Percentiles rank a stretch among this genome's conserved stretches.
Evolutionary conservation across 2,329 filamentous ascomycete species (phyloP).

Genomic region (Diaporthe sp.): DNA sequence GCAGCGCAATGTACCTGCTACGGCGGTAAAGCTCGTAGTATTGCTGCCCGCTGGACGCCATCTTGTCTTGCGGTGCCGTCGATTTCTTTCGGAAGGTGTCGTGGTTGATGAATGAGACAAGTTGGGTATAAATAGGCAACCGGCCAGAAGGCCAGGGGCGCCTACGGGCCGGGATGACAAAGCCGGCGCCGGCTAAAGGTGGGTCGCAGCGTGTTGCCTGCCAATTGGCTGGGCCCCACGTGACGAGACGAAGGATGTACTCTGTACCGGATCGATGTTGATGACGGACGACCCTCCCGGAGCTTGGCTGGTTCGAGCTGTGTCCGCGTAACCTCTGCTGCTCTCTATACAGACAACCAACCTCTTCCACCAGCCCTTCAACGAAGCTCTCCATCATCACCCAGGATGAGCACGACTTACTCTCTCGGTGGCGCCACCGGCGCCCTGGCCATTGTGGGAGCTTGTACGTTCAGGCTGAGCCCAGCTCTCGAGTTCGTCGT

Average conservation of each 20-base stretch:
- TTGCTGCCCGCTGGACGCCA: conserved; percentile 67
- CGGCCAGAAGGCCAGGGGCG: conserved; percentile 7
- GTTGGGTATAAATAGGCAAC: conserved; percentile 24
- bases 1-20: conserved; percentile 81
- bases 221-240: conserved; percentile 8
- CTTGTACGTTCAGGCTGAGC: conserved; percentile 73
- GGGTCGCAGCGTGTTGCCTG: background rate
- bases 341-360: conserved; percentile 23
- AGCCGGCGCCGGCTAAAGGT: conserved; percentile 24
- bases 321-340: conserved; percentile 24
- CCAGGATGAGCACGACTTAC: conserved; percentile 80
- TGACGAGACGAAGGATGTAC: conserved; percentile 28
- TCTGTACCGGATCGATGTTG: conserved; percentile 27
- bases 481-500: background rate
- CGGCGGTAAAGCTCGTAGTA: conserved; percentile 98
- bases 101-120: conserved; percentile 28
- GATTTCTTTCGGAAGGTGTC: conserved; percentile 46
- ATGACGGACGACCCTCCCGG: conserved; percentile 35
- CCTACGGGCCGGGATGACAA: conserved; percentile 24
- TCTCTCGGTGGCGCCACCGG: conserved; percentile 77
- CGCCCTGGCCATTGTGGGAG: conserved; percentile 80
- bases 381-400: conserved; percentile 45
- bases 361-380: background rate
- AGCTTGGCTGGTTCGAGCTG: conserved; percentile 23
- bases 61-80: conserved; percentile 49